Percentiles rank a stretch among this genome's conserved stretches.
These are phyloP conservation scores for Sordaria brevicollis DNA, from an alignment of 495 filamentous ascomycete genomes.

Conservation along the genomic window DNA sequence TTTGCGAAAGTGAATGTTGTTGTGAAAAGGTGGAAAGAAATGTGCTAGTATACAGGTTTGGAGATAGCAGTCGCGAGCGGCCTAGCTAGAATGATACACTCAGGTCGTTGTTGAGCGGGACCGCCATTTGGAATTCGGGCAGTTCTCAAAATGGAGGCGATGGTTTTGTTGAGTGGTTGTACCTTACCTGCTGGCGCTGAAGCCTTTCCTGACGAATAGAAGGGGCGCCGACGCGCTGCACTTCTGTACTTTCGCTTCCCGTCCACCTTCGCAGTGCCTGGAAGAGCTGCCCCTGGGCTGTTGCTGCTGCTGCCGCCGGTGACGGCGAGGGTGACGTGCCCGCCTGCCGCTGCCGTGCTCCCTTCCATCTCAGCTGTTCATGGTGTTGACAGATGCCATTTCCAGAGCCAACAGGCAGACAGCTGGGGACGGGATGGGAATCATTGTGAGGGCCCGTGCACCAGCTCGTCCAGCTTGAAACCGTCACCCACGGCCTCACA, in stretches of 20 bases:
- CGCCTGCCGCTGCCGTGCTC: no score
- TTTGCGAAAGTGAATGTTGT: not conserved
- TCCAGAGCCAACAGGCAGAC: not conserved
- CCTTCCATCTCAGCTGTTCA: not conserved
- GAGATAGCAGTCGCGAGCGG: not conserved
- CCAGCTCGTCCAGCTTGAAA: not conserved
- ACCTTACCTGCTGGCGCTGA: not conserved
- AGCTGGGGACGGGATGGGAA: not conserved
- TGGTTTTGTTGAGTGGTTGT: not conserved
- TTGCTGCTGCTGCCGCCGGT: no score
- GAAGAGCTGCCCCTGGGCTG: not conserved
- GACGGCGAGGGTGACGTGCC: not conserved
- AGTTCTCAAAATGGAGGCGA: not conserved
- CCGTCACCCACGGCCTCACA: conserved; percentile 5
- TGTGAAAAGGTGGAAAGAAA: not conserved
- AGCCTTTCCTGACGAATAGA: not conserved
- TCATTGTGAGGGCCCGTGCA: not conserved
- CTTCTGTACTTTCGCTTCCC: no score
- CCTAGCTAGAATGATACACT: not conserved
- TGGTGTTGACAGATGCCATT: not conserved
- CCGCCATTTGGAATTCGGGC: not conserved
- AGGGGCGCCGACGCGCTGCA: not conserved
- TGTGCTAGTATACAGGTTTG: not conserved
- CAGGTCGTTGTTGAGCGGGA: not conserved
- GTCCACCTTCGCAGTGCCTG: not conserved